phyloP scores from a whole-genome alignment of 2,329 filamentous ascomycete species.

The Fusarium clavum region DNA sequence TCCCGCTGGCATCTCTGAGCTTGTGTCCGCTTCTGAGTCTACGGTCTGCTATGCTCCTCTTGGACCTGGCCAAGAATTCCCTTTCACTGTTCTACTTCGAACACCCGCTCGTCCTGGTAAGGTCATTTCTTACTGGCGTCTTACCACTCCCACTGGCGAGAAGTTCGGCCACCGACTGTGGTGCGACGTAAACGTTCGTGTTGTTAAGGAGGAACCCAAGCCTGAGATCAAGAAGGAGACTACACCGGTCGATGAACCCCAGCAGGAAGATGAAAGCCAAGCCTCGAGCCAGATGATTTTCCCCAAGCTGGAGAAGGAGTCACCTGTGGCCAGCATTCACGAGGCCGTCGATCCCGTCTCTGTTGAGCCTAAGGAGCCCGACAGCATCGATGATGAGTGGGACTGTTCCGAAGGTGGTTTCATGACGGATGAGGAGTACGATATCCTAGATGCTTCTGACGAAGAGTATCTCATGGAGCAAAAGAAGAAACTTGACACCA shows the following conservation, averaged over 20 bases:
- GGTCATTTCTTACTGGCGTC: conserved; percentile 94
- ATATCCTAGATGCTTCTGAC: conserved; percentile 94
- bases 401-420: conserved; percentile 78
- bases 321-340: conserved; percentile 83
- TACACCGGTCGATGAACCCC: conserved; percentile 38
- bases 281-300: conserved; percentile 82
- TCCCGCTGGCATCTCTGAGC: conserved; percentile 80
- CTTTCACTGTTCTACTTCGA: conserved; percentile 87
- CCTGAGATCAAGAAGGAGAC: conserved; percentile 43
- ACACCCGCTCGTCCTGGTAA: conserved; percentile 81
- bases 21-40: conserved; percentile 84
- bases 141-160: conserved; percentile 82
- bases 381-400: conserved; percentile 70
- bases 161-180: conserved; percentile 94
- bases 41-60: conserved; percentile 78
- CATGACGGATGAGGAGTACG: conserved; percentile 97
- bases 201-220: conserved; percentile 51
- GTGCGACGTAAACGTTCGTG: conserved; percentile 85
- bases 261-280: conserved; percentile 50
- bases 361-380: conserved; percentile 61
- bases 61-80: conserved; percentile 76
- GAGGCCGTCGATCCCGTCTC: conserved; percentile 68
- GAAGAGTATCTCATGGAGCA: conserved; percentile 78
- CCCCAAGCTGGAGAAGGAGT: conserved; percentile 95
- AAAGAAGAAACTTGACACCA: conserved; percentile 55